These are phyloP conservation scores for Eryngium alpinum DNA, from an alignment of 140 eudicot species.

Conservation along the genomic window DNA sequence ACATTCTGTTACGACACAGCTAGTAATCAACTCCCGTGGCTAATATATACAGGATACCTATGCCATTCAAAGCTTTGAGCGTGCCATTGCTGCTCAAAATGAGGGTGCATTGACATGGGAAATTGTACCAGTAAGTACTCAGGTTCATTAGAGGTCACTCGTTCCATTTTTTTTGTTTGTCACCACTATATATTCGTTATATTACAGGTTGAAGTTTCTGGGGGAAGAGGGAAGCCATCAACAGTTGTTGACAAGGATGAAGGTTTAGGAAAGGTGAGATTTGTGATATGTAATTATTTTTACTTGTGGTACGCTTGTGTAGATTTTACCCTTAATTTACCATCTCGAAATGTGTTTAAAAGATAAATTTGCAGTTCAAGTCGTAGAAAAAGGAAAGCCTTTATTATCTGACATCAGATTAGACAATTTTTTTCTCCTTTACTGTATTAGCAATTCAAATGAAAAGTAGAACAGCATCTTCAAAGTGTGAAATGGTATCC, in stretches of 20 bases:
- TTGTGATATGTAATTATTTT: slow-evolving; percentile 1
- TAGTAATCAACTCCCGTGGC: neutral
- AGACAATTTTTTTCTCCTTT: neutral
- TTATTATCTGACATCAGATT: neutral
- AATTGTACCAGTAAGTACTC: slow-evolving; percentile 73
- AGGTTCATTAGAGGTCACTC: slow-evolving; percentile 14
- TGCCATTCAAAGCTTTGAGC: slow-evolving; percentile 95
- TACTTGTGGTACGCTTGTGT: neutral
- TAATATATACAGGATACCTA: slow-evolving; percentile 59
- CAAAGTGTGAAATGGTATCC: neutral
- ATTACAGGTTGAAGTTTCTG: slow-evolving; percentile 84
- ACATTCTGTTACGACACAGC: neutral
- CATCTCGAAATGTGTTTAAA: neutral
- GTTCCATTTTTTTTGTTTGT: neutral
- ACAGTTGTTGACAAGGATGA: slow-evolving; percentile 89
- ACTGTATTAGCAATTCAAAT: neutral
- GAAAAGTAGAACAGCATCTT: neutral
- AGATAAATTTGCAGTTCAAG: neutral
- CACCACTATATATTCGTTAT: slow-evolving; percentile 10
- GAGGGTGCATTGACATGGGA: slow-evolving; percentile 90
- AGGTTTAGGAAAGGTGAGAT: slow-evolving; percentile 72
- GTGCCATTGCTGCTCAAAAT: slow-evolving; percentile 86
- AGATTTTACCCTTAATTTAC: neutral
- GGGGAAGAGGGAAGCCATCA: slow-evolving; percentile 91
- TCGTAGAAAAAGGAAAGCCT: neutral